Evolutionary conservation across 345 rosid genomes (phyloP), one percentile per base, ranked within the genome.

Genomic region (Linum usitatissimum): DNA sequence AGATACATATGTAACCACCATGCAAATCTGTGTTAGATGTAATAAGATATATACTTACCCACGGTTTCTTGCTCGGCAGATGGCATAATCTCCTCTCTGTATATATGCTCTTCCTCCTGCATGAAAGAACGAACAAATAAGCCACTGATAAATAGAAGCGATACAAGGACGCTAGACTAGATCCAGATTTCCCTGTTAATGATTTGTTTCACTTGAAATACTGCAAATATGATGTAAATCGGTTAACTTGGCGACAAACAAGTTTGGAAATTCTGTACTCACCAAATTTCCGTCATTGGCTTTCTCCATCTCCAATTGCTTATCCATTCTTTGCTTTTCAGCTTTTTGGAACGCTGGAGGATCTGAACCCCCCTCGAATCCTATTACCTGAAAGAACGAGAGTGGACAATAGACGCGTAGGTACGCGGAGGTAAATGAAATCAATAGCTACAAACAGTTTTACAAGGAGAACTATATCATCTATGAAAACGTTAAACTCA

Each of bases 321-420:
- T 76, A 38, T 71, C 82, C 70, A 73, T 70, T 74, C 90, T 78
- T 78, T 83, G 87, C 81, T 70, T 76, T 80, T 81, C 91, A 60
- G 96, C 96, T 60, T 72, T 79, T 71, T 86, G 96, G 73, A 86
- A 93, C 68, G 97, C 91, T 55, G 97, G 97, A 76, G 96, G 94
- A 79, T 90, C 85, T 55, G 80, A 77, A 60, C 97, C 99, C 59
- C 94, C 97, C 57, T 76, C 87, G 68, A 90, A 82, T 64, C 99
- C 99, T 73, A 77, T 71, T 68, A 86, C 81, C 96, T 90, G 84
- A 72, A 71, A n/a, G n/a, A n/a, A n/a, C 31, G 30, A 66, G 65
- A 63, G 51, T 28, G 59, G 53, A 34, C 56, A 63, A 48, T 31
- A 59, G 56, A 34, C 59, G 66, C 42, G 68, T 18, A 42, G 36